Evolutionary conservation across 352 stramenopile genomes (phyloP), one percentile per base, ranked within the genome.

Genomic region (Stephanocyclus meneghinianus): DNA sequence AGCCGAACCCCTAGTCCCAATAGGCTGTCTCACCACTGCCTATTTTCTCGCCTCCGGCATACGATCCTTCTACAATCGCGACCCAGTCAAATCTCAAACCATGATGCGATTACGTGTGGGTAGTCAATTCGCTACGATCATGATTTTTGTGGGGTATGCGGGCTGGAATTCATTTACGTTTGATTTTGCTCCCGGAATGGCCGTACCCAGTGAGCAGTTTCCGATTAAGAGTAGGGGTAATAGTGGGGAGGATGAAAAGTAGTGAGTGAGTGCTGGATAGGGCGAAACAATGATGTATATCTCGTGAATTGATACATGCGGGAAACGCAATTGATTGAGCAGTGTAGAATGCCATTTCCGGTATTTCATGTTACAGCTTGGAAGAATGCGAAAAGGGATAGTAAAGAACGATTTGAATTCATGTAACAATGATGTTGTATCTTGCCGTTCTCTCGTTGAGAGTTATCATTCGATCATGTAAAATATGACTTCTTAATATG

Each of bases 21-120:
- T 94, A 81, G 89, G 89, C 5, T 94, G 89, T 55, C 63, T 86
- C 8, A 85, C 80, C 1, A 94, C 89, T 8, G 86, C 84, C 13
- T 94, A 92, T 69, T 94, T 92, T 45, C 77, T 94, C 16, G 77
- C 67, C 35, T 88, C 80, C 8, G 89, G 89, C 16, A 92, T 94
- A 47, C 75, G 80, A 81, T 91, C 81, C 0, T 94, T 94, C 74
- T 86, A 89, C 55, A 86, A 92, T 69, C 81, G 81, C 50, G 87
- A 94, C 86, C 78, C 86, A 11, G 59, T 68, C 37, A 77, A 83
- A 81, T 88, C 78, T 9, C 89, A 94, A 71, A 88, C 78, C 40
- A 94, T 94, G 89, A 94, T 94, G 89, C 69, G 86, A 62, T 37
- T 81, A 40, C 81, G 89, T n/a, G 89, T 94, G 1, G 85, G 59